phyloP scores from a whole-genome alignment of 371 early-diverging fungal species.

The Mucor irregularis region DNA sequence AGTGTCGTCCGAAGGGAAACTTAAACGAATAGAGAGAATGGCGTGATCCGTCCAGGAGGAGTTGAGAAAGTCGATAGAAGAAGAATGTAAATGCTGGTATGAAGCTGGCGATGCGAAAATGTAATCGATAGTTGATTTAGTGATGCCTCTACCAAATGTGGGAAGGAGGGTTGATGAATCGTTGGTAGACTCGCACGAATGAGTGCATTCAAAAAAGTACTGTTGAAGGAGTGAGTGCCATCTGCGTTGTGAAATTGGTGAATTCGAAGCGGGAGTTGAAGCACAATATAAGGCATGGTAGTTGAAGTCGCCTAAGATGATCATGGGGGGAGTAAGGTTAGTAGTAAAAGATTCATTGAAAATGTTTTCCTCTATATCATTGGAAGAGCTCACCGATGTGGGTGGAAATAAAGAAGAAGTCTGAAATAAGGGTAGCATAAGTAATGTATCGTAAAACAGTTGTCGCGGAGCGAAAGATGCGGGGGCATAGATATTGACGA shows the following conservation, averaged over 20 bases:
- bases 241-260: background rate
- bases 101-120: background rate
- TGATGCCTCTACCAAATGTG: background rate
- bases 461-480: background rate
- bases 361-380: too few relatives aligned
- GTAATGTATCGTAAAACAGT: background rate
- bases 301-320: slow-evolving; percentile 6
- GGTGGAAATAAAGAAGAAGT: background rate
- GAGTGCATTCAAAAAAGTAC: background rate
- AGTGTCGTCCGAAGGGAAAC: background rate
- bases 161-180: background rate
- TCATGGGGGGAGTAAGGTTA: background rate
- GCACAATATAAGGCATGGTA: background rate
- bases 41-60: slow-evolving; percentile 14
- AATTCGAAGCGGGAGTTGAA: background rate
- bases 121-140: background rate
- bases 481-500: slow-evolving; percentile 12
- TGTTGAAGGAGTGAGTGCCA: background rate
- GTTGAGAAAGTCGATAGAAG: background rate
- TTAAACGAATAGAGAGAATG: background rate
- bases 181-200: background rate
- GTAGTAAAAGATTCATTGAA: background rate
- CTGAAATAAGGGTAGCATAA: background rate
- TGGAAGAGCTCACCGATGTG: too few relatives aligned
- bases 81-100: background rate